Base-by-base conservation (phyloP, 2,329 filamentous ascomycete genomes). In the Rhexocercosporidium sp. region DNA sequence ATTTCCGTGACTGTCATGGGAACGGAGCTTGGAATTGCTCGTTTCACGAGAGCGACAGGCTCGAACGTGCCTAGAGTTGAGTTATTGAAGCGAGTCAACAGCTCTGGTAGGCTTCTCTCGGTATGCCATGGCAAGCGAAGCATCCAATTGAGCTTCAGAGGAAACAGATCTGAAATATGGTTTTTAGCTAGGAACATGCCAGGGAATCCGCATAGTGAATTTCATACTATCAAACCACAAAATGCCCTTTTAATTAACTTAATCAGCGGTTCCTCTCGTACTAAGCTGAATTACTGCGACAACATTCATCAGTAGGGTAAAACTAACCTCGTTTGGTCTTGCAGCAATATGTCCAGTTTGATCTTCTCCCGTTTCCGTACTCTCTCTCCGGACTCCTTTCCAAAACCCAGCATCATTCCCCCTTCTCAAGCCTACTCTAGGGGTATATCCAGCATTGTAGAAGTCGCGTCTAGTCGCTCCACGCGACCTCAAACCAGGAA, bases 191-290 rank as follows among this genome's bases (percentile, higher is more conserved):
- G 25, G 29, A 47, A 9, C 6, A 51, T 12, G n/a, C 12, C 31
- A 62, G 39, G 31, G 22, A 20, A n/a, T 14, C 25, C 44, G 22
- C 0, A 46, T 12, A 5, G 12, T 18, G 12, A 22, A 2, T 39
- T n/a, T 37, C 88, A 77, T 80, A 94, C 92, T 97, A 77, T 97
- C 94, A 75, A 98, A 90, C 81, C 96, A 99, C 7, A 97, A 79
- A 6, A 37, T 37, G 8, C 34, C 34, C 29, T 31, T 31, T 5
- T 31, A 31, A 31, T 31, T 31, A n/a, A n/a, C n/a, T n/a, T n/a
- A n/a, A n/a, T n/a, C n/a, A n/a, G n/a, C n/a, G n/a, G n/a, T n/a
- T n/a, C n/a, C n/a, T n/a, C n/a, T n/a, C n/a, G n/a, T n/a, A n/a
- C n/a, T n/a, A n/a, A n/a, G n/a, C n/a, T n/a, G n/a, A n/a, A n/a